Evolutionary conservation across 2,329 filamentous ascomycete genomes (phyloP).

Genomic region (Fusarium chlamydosporum): DNA sequence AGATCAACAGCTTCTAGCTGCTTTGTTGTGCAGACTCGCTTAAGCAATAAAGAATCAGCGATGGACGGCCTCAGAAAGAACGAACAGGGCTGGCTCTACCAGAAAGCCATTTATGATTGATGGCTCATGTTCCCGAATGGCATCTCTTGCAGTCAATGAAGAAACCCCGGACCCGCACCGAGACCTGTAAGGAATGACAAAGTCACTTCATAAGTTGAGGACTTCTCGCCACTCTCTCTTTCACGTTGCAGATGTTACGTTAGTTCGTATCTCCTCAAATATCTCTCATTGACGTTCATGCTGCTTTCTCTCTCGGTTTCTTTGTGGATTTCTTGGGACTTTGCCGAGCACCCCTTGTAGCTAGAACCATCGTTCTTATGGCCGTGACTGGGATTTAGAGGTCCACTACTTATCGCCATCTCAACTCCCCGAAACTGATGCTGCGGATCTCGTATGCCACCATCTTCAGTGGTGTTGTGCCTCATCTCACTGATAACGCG

Average conservation of each 20-base stretch:
- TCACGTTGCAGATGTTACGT: constrained; percentile 9
- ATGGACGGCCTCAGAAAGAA: constrained; percentile 27
- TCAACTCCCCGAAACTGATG: constrained; percentile 4
- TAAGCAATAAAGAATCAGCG: constrained; percentile 25
- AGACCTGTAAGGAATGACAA: constrained; percentile 9
- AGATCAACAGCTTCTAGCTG: constrained; percentile 7
- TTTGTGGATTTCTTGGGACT: constrained; percentile 29
- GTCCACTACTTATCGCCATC: background rate
- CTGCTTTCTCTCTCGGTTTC: constrained; percentile 17
- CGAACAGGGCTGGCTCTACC: background rate
- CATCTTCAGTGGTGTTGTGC: constrained; percentile 2
- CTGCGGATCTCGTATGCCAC: constrained; percentile 15
- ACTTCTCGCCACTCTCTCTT: constrained; percentile 30
- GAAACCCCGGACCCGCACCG: constrained; percentile 21
- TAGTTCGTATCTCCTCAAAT: constrained; percentile 6
- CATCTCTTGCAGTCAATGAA: constrained; percentile 19
- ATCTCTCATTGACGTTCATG: constrained; percentile 4
- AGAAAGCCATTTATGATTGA: constrained; percentile 2
- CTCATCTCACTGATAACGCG: constrained; percentile 27
- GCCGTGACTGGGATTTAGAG: background rate
- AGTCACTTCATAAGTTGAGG: background rate
- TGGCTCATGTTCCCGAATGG: constrained; percentile 16
- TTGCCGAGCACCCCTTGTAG: constrained; percentile 2
- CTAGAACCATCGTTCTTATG: background rate
- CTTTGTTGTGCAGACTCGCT: constrained; percentile 21